Conservation (phyloP, 129 eudicot genomes). For the Tagetes erecta region DNA sequence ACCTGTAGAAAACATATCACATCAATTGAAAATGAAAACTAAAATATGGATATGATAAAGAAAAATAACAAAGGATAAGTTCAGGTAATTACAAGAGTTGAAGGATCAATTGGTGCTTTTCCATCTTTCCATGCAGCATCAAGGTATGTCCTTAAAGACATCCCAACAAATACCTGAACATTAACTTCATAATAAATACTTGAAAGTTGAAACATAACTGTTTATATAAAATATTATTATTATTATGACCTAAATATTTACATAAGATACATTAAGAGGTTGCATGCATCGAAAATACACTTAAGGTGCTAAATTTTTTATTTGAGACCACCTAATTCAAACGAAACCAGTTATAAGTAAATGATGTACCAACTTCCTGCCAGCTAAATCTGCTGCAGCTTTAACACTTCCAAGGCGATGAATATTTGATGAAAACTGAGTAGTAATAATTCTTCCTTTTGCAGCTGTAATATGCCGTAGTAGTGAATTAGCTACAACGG, state of each 20-base stretch:
- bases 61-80: conserved; percentile 6
- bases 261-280: not conserved
- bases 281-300: not conserved
- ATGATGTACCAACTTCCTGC: conserved; percentile 85
- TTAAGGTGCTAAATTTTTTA: not conserved
- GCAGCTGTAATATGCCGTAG: conserved; percentile 81
- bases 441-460: conserved; percentile 91
- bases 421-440: conserved; percentile 97
- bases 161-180: conserved; percentile 92
- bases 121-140: conserved; percentile 99
- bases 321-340: not conserved
- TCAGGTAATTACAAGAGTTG: conserved; percentile 69
- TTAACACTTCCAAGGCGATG: conserved; percentile 98
- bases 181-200: not conserved
- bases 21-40: conserved; percentile 14
- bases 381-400: conserved; percentile 98
- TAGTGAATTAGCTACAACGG: conserved; percentile 87
- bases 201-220: not conserved
- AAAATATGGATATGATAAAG: not conserved
- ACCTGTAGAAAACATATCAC: conserved; percentile 45
- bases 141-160: conserved; percentile 93
- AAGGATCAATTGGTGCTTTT: conserved; percentile 96
- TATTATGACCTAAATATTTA: not conserved
- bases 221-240: not conserved
- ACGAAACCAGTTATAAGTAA: not conserved